These are phyloP conservation scores for Podosphaera fusca DNA, from an alignment of 2,329 filamentous ascomycete genomes.

Conservation along the genomic window DNA sequence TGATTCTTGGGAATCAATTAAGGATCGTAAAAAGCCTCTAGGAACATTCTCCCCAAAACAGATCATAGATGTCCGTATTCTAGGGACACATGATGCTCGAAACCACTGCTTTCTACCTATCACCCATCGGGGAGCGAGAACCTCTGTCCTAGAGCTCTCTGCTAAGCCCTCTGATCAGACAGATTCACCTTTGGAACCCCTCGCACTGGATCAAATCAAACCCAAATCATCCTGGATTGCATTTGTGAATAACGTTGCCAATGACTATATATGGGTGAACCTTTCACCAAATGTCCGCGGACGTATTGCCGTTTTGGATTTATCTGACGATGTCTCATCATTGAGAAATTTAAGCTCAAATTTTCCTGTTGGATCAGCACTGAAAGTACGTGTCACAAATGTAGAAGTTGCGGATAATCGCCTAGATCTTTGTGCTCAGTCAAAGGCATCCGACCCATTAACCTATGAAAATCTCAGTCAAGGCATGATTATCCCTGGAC, in stretches of 20 bases:
- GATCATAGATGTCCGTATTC: slow-evolving; percentile 47
- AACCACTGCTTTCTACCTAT: slow-evolving; percentile 85
- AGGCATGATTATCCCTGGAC: slow-evolving; percentile 62
- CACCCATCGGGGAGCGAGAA: slow-evolving; percentile 59
- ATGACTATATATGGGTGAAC: slow-evolving; percentile 73
- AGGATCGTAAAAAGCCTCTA: slow-evolving; percentile 62
- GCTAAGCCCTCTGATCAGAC: slow-evolving; percentile 41
- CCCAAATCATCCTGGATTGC: slow-evolving; percentile 51
- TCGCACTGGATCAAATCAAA: slow-evolving; percentile 51
- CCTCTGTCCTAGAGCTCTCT: slow-evolving; percentile 65
- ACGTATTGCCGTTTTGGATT: slow-evolving; percentile 58
- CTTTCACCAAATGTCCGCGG: slow-evolving; percentile 73
- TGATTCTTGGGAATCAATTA: slow-evolving; percentile 68
- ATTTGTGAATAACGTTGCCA: slow-evolving; percentile 73
- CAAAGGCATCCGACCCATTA: slow-evolving; percentile 29
- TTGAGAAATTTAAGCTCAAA: slow-evolving; percentile 52
- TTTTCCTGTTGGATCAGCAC: slow-evolving; percentile 75
- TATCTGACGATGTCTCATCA: slow-evolving; percentile 65
- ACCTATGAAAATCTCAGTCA: slow-evolving; percentile 49
- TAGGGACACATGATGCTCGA: slow-evolving; percentile 74
- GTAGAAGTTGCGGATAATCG: slow-evolving; percentile 51
- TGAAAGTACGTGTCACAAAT: slow-evolving; percentile 55
- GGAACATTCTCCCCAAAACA: slow-evolving; percentile 48
- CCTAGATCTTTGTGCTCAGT: slow-evolving; percentile 61
- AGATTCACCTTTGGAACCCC: slow-evolving; percentile 31